These are phyloP conservation scores for Aspergillus hortae DNA, from an alignment of 2,329 filamentous ascomycete species.

Conservation along the genomic window DNA sequence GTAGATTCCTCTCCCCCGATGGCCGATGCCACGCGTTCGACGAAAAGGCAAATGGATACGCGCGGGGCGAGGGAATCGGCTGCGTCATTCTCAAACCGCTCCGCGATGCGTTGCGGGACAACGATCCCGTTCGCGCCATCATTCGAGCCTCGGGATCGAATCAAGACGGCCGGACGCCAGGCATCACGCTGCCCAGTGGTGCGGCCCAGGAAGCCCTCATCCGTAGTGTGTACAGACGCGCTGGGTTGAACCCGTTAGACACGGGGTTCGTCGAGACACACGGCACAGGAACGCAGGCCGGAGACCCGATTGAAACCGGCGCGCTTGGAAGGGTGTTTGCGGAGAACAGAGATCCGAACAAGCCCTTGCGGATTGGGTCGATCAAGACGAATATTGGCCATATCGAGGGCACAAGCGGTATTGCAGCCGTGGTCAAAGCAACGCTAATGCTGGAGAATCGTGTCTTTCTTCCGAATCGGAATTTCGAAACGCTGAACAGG, in stretches of 20 bases:
- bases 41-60: conserved; percentile 43
- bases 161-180: conserved; percentile 45
- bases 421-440: conserved; percentile 35
- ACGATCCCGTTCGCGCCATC: conserved; percentile 42
- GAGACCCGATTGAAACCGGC: conserved; percentile 30
- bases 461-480: conserved; percentile 42
- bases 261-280: conserved; percentile 29
- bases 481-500: conserved; percentile 40
- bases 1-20: conserved; percentile 25
- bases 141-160: conserved; percentile 42
- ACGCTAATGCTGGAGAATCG: conserved; percentile 44
- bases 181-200: conserved; percentile 43
- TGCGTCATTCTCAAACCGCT: conserved; percentile 43
- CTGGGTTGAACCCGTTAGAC: conserved; percentile 20
- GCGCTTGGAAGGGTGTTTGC: conserved; percentile 27
- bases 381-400: conserved; percentile 26
- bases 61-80: conserved; percentile 44
- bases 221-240: conserved; percentile 26
- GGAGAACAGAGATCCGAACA: conserved; percentile 10
- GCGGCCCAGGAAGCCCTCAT: conserved; percentile 34
- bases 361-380: conserved; percentile 17
- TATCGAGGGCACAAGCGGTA: conserved; percentile 19
- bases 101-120: conserved; percentile 38
- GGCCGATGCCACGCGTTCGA: conserved; percentile 36
- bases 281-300: conserved; percentile 32